These are phyloP conservation scores for Phytophthora chlamydospora DNA, from an alignment of 352 stramenopile genomes.

Conservation along the genomic window DNA sequence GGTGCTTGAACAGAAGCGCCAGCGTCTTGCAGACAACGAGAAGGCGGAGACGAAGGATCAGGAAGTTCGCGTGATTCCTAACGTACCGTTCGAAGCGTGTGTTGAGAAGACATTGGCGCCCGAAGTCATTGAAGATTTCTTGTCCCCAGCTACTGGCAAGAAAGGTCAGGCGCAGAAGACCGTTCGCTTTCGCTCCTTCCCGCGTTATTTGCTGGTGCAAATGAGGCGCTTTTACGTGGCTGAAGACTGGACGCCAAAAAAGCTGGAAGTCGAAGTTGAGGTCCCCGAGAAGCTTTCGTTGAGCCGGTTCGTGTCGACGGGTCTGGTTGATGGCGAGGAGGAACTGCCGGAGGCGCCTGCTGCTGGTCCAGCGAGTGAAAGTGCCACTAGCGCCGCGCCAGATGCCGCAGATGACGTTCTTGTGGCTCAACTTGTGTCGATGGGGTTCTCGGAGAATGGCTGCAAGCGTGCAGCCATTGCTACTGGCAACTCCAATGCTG, in stretches of 20 bases:
- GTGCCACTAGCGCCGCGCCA: slow-evolving; percentile 3
- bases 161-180: slow-evolving; percentile 84
- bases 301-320: slow-evolving; percentile 80
- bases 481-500: slow-evolving; percentile 89
- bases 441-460: slow-evolving; percentile 98
- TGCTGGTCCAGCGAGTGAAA: slow-evolving; percentile 9
- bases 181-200: slow-evolving; percentile 94
- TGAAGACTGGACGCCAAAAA: slow-evolving; percentile 97
- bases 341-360: slow-evolving; percentile 77
- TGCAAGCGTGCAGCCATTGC: slow-evolving; percentile 96
- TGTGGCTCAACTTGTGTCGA: slow-evolving; percentile 95
- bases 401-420: slow-evolving; percentile 90
- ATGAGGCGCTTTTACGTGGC: slow-evolving; percentile 97
- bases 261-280: slow-evolving; percentile 97
- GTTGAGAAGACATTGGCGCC: slow-evolving; percentile 92
- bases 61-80: slow-evolving; percentile 89
- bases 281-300: slow-evolving; percentile 92
- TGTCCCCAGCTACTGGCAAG: slow-evolving; percentile 73
- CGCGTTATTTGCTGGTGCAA: slow-evolving; percentile 96
- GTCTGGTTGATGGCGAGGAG: slow-evolving; percentile 87
- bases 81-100: slow-evolving; percentile 94
- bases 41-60: slow-evolving; percentile 31
- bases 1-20: slow-evolving; percentile 84
- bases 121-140: slow-evolving; percentile 93
- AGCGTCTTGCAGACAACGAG: slow-evolving; percentile 77